phyloP scores from a whole-genome alignment of 1,139 yeast species.

The Taphrina deformans region DNA sequence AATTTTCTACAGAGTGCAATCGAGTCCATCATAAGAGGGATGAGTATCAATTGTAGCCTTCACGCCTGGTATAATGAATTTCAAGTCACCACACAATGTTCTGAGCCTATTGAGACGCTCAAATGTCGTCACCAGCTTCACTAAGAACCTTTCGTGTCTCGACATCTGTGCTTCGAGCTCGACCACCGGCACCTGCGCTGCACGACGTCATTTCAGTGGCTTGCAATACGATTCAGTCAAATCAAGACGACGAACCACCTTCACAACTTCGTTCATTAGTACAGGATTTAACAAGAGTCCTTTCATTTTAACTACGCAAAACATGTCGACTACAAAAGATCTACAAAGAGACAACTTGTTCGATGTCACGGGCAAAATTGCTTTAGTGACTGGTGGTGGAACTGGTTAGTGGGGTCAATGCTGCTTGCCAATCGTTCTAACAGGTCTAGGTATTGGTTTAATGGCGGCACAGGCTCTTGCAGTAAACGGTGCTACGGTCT shows the following conservation, averaged over 20 bases:
- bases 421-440: neutral
- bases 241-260: too few relatives aligned
- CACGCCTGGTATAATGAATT: neutral
- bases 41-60: too few relatives aligned
- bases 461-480: constrained; percentile 38
- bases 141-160: neutral
- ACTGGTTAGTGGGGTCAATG: constrained; percentile 21
- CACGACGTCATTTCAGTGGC: constrained; percentile 10
- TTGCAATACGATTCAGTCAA: too few relatives aligned
- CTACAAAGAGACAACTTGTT: constrained; percentile 35
- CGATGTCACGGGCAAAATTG: constrained; percentile 38
- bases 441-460: neutral
- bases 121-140: neutral
- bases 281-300: neutral
- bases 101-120: neutral
- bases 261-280: neutral
- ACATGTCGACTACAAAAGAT: constrained; percentile 6
- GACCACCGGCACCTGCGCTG: neutral
- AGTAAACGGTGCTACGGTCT: constrained; percentile 51
- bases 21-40: too few relatives aligned
- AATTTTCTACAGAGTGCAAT: too few relatives aligned
- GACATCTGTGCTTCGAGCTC: neutral
- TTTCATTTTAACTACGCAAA: neutral
- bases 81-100: neutral
- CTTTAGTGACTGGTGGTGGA: constrained; percentile 39